These are phyloP conservation scores for Serendipita sp. DNA, from an alignment of 768 basidiomycete genomes.

Conservation along the genomic window DNA sequence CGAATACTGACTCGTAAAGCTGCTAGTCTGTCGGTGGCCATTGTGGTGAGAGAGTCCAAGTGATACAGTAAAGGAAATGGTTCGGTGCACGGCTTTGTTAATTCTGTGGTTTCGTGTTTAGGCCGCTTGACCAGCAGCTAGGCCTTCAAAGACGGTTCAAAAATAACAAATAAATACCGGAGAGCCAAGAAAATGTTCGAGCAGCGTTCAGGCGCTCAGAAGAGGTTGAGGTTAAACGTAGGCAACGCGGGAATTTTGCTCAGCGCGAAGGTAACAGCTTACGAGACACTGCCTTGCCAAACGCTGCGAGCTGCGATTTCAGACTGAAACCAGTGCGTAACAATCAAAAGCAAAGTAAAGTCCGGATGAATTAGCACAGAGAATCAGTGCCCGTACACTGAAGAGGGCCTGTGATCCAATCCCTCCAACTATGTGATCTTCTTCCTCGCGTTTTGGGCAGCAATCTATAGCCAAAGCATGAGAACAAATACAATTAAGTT, in stretches of 20 bases:
- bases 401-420: no score
- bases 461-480: background rate
- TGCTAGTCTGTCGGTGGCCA: slow-evolving; percentile 11
- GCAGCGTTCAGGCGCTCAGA: background rate
- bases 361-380: no score
- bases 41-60: background rate
- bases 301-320: no score
- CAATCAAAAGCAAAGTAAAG: no score
- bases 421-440: background rate
- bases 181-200: slow-evolving; percentile 6
- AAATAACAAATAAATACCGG: slow-evolving; percentile 6
- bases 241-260: no score
- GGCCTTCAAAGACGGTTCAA: background rate
- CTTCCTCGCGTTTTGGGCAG: background rate
- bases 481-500: background rate
- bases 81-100: background rate
- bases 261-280: no score
- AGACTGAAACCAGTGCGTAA: no score
- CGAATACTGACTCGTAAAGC: slow-evolving; percentile 8
- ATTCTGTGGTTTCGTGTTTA: no score
- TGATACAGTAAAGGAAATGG: background rate
- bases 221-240: no score
- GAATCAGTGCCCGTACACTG: no score
- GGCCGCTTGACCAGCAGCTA: no score
- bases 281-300: no score